Evolutionary conservation across 208 protist species (phyloP).

Genomic region (Angomonas desouzai): DNA sequence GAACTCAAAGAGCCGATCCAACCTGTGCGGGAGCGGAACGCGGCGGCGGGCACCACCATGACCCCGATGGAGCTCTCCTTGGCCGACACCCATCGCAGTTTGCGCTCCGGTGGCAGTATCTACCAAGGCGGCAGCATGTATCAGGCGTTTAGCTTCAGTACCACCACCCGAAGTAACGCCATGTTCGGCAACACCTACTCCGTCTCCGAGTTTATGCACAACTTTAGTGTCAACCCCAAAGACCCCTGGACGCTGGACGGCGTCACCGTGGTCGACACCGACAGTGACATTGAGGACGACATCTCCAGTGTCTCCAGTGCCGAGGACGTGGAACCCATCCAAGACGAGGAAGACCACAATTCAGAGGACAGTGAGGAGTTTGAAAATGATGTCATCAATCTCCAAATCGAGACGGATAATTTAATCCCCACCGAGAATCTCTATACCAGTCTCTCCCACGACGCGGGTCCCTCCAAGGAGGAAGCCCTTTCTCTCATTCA

Average conservation of each 20-base stretch:
- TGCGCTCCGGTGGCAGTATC: conserved; percentile 21
- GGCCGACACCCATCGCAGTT: conserved; percentile 21
- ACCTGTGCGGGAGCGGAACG: conserved; percentile 2
- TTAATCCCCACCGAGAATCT: background rate
- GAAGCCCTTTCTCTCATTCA: conserved; percentile 30
- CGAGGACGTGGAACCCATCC: background rate
- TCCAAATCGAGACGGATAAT: conserved; percentile 1
- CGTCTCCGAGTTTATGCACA: conserved; percentile 18
- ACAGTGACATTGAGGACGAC: conserved; percentile 15
- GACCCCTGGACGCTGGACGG: conserved; percentile 22
- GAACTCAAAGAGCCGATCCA: background rate
- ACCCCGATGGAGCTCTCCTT: conserved; percentile 30
- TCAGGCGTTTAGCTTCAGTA: conserved; percentile 36
- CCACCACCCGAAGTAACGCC: conserved; percentile 18
- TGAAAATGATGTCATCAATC: background rate
- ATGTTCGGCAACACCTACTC: conserved; percentile 16
- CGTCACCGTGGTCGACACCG: conserved; percentile 16
- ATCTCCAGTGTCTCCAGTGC: background rate
- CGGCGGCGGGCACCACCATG: conserved; percentile 22
- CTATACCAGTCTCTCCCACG: conserved; percentile 7
- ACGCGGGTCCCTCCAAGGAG: conserved; percentile 5
- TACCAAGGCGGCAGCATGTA: conserved; percentile 15
- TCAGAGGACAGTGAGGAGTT: background rate
- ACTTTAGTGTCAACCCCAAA: conserved; percentile 10
- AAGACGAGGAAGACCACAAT: background rate